Evolutionary conservation across 352 stramenopile species (phyloP), one percentile per base, ranked within the genome.

Genomic region (Phytophthora pseudosyringae): DNA sequence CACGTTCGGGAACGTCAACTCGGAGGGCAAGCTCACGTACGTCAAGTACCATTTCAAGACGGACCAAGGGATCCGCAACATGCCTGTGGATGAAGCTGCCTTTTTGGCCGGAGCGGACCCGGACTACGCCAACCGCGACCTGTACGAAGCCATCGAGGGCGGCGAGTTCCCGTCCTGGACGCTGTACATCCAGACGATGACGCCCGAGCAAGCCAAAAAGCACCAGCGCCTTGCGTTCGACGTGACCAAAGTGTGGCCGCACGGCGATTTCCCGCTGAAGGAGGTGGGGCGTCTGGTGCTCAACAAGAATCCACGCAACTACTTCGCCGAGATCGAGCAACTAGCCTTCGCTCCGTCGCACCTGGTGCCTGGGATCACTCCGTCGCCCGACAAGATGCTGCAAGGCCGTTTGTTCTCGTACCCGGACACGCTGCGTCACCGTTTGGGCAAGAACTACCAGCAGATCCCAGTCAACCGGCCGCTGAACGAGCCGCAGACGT

Each of bases 1-100:
- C 73, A 97, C 91, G 26, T 97, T 97, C 64, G 89, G 79, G 15
- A 91, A 89, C 64, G 74, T 94, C 12, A 95, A 95, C 55, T 70
- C 69, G 0, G 43, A 85, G 1, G 84, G 86, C 4, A 60, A 91
- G 40, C 60, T 57, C 38, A 79, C 79, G 11, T 97, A 89, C 51
- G 83, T 95, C 57, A 97, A 97, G 75, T 97, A 96, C 52, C 91
- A 97, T 78, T 92, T 93, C 66, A 95, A 96, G 76, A 88, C 90
- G 13, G 75, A 95, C 65, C 85, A 94, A 59, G 91, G 91, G 8
- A 80, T 91, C 35, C 78, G 78, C 36, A 93, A 96, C 74, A 64
- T 97, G 40, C 71, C 75, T 0, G 69, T 86, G 12, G 80, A 86
- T n/a, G 71, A 95, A 67, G 89, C 88, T 15, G 71, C 67, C 5